Evolutionary conservation across 805 yeast genomes (phyloP).

Genomic region (Yarrowia bubula): DNA sequence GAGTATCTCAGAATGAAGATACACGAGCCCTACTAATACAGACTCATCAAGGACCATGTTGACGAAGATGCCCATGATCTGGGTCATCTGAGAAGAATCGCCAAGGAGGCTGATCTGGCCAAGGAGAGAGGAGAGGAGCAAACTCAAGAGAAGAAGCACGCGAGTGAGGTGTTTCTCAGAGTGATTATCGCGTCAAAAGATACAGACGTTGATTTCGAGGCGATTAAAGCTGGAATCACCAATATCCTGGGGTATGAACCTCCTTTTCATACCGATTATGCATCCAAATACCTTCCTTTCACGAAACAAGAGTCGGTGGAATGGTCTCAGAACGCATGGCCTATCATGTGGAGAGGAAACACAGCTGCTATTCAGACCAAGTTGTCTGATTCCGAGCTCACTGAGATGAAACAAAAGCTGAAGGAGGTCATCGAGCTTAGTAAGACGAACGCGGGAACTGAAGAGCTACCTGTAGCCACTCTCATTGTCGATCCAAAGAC

Average conservation of each 20-base stretch:
- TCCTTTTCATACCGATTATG: slow-evolving; percentile 32
- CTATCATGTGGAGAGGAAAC: slow-evolving; percentile 90
- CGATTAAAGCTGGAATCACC: background rate
- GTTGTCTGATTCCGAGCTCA: slow-evolving; percentile 48
- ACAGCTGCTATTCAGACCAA: slow-evolving; percentile 53
- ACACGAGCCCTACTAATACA: background rate
- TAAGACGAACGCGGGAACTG: slow-evolving; percentile 29
- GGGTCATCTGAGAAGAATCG: slow-evolving; percentile 41
- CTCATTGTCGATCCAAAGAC: slow-evolving; percentile 60
- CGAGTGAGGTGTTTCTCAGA: background rate
- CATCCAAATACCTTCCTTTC: slow-evolving; percentile 66
- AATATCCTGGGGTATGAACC: background rate
- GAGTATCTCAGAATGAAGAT: slow-evolving; percentile 21
- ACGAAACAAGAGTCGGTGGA: slow-evolving; percentile 61
- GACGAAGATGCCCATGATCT: slow-evolving; percentile 39
- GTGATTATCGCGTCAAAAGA: slow-evolving; percentile 14
- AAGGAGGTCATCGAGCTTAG: slow-evolving; percentile 36
- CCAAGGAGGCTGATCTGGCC: slow-evolving; percentile 31
- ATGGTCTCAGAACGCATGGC: slow-evolving; percentile 77
- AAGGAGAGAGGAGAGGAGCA: background rate
- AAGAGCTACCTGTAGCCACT: slow-evolving; percentile 52
- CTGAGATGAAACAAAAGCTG: slow-evolving; percentile 42
- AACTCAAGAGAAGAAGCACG: background rate
- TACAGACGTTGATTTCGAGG: slow-evolving; percentile 14
- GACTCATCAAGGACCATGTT: slow-evolving; percentile 35